phyloP scores from a whole-genome alignment of 2,329 filamentous ascomycete species.

The Colletotrichum sp. region DNA sequence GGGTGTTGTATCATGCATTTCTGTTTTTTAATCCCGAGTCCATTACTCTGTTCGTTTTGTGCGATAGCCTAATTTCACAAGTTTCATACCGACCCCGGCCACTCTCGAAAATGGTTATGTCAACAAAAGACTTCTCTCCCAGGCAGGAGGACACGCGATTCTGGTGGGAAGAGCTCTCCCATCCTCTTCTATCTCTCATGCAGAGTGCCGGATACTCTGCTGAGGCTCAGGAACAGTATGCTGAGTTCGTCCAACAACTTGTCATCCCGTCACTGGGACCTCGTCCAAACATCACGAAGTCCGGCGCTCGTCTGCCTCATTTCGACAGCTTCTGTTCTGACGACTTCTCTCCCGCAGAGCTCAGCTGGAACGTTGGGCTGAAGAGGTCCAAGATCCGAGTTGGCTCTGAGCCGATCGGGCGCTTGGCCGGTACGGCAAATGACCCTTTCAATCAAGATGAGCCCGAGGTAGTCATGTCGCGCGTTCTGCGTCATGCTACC shows the following conservation, averaged over 20 bases:
- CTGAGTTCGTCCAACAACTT: slow-evolving; percentile 3
- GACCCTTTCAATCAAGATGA: slow-evolving; percentile 29
- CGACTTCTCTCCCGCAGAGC: slow-evolving; percentile 38
- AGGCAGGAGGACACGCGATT: neutral
- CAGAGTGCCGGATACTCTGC: slow-evolving; percentile 16
- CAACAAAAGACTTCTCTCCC: neutral
- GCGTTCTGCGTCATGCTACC: neutral
- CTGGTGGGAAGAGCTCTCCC: slow-evolving; percentile 2
- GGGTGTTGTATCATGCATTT: neutral
- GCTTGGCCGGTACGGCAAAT: slow-evolving; percentile 27
- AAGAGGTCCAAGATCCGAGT: slow-evolving; percentile 32
- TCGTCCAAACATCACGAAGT: neutral
- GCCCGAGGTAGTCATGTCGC: slow-evolving; percentile 20
- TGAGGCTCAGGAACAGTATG: neutral
- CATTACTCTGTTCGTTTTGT: neutral
- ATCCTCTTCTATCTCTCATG: slow-evolving; percentile 9
- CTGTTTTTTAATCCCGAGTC: neutral
- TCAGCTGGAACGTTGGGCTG: slow-evolving; percentile 39
- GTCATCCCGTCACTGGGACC: slow-evolving; percentile 5
- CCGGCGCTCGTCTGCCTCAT: neutral
- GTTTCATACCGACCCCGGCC: neutral
- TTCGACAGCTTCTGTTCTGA: slow-evolving; percentile 28
- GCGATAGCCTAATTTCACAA: neutral
- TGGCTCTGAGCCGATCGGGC: slow-evolving; percentile 35
- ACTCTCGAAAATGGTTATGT: neutral